A percentile compares a stretch with the other conserved stretches of the same genome.
phyloP scores from a whole-genome alignment of 306 rosid species.

The Dryas drummondii region DNA sequence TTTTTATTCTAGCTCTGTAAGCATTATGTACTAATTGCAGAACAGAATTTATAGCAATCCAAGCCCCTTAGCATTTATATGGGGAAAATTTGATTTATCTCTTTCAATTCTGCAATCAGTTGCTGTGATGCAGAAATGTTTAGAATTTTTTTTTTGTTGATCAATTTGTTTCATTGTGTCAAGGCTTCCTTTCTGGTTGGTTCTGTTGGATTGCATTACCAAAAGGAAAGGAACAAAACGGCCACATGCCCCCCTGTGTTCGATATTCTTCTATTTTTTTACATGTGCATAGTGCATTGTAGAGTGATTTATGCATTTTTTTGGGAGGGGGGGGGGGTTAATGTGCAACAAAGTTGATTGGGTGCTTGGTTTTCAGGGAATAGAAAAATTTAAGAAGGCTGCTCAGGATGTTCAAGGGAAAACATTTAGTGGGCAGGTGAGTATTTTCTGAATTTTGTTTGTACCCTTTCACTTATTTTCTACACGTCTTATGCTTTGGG shows the following conservation, averaged over 20 bases:
- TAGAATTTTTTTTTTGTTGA: too few relatives aligned
- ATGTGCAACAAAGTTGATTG: constrained; percentile 4
- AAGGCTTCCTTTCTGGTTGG: neutral
- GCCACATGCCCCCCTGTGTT: too few relatives aligned
- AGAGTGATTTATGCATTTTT: constrained; percentile 13
- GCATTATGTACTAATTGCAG: neutral
- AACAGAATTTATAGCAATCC: neutral
- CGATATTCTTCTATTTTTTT: neutral
- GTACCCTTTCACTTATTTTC: constrained; percentile 1
- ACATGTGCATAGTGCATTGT: neutral
- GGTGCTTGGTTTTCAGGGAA: constrained; percentile 57
- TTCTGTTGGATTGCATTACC: neutral
- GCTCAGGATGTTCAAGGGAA: constrained; percentile 82
- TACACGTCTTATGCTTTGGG: neutral
- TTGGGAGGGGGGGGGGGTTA: too few relatives aligned
- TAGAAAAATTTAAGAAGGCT: constrained; percentile 85
- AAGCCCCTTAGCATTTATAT: too few relatives aligned
- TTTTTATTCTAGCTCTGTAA: neutral
- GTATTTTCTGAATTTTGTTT: constrained; percentile 27
- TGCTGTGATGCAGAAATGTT: too few relatives aligned
- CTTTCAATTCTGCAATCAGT: too few relatives aligned
- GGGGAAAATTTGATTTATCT: too few relatives aligned
- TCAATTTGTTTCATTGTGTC: too few relatives aligned
- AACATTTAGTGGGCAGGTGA: constrained; percentile 87
- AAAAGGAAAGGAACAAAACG: too few relatives aligned